A percentile compares a stretch with the other conserved stretches of the same genome.
These are phyloP conservation scores for Aphanomyces cochlioides DNA, from an alignment of 352 stramenopile genomes.

Conservation along the genomic window DNA sequence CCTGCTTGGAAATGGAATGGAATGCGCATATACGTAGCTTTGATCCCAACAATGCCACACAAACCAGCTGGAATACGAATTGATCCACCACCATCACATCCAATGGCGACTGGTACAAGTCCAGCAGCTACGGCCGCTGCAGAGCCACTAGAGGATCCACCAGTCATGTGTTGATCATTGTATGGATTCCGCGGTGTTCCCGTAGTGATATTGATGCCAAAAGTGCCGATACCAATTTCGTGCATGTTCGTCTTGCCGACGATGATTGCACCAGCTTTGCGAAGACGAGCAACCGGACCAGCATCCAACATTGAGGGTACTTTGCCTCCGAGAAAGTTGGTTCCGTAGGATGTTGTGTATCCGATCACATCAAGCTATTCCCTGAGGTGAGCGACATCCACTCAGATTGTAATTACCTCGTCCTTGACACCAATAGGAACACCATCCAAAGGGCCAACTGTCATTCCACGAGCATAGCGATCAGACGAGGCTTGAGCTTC, in stretches of 20 bases:
- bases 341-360: conserved; percentile 63
- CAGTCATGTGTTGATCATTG: conserved; percentile 75
- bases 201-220: conserved; percentile 71
- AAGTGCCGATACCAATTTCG: conserved; percentile 73
- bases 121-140: conserved; percentile 83
- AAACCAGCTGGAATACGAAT: conserved; percentile 87
- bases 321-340: conserved; percentile 63
- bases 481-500: conserved; percentile 60
- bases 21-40: conserved; percentile 78
- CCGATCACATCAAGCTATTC: conserved; percentile 56
- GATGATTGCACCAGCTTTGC: conserved; percentile 77
- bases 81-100: conserved; percentile 83
- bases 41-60: conserved; percentile 86
- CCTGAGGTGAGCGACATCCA: not conserved
- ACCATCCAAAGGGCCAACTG: conserved; percentile 78
- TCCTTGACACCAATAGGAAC: conserved; percentile 89
- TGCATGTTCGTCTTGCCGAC: conserved; percentile 88
- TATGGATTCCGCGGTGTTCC: conserved; percentile 82
- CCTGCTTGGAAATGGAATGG: conserved; percentile 49
- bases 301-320: conserved; percentile 46
- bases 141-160: conserved; percentile 86
- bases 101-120: conserved; percentile 84
- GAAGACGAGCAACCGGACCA: conserved; percentile 53
- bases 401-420: conserved; percentile 34
- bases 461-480: conserved; percentile 62